Evolutionary conservation across 1,139 yeast genomes (phyloP), one percentile per base, ranked within the genome.

Genomic region (Pneumocystis sp.): DNA sequence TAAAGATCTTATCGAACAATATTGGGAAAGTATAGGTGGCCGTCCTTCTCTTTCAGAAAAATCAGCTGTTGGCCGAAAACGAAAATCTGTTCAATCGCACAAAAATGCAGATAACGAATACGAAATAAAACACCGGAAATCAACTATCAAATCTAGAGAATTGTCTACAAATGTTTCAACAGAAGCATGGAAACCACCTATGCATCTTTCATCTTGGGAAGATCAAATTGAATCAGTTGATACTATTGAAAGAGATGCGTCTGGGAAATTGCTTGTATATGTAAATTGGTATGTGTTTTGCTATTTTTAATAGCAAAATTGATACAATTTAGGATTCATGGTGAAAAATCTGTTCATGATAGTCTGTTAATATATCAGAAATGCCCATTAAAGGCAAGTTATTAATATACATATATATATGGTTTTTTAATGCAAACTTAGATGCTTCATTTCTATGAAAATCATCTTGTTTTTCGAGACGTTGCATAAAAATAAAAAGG

Each of bases 181-280:
- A 21, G 40, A 59, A 59, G 21, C 31, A 4, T 59, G 61, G 61
- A 59, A 59, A 15, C 45, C 45, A 1, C 61, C 61, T 21, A 39
- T 59, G 45, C 44, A 59, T 25, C 61, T 59, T 21, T 42, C 61
- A 21, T 39, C 45, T 21, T 59, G 61, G 61, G 61, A 59, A 31
- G 45, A 59, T 12, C 34, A 59, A 15, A 59, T 59, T 42, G 45
- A 42, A 31, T 59, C 45, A 1, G 45, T 59, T 42, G 61, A 59
- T 59, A 59, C 61, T 1, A 59, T 59, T 42, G 61, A 59, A 17
- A 25, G 61, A 15, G 61, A 59, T 59, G 31, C 44, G 1, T 39
- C 44, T n/a, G 45, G 45, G 7, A 39, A 59, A 42, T 25, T 59
- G 15, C 45, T 59, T 21, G 61, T 42, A 21, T 59, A 59, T 31